phyloP scores from a whole-genome alignment of 2,329 filamentous ascomycete species.

The Clonostachys sp. region DNA sequence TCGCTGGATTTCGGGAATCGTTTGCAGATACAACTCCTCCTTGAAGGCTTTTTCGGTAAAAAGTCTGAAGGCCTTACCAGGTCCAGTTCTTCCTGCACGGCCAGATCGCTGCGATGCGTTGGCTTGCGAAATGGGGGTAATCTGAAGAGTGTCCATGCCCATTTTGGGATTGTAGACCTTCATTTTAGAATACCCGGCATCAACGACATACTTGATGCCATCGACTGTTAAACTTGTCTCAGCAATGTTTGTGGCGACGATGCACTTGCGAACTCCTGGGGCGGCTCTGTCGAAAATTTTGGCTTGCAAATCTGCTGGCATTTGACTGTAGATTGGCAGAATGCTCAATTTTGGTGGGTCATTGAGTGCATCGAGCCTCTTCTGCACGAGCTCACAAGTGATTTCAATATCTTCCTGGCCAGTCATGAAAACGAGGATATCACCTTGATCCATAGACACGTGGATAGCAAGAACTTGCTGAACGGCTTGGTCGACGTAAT shows the following conservation, averaged over 20 bases:
- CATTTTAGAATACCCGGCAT: constrained; percentile 92
- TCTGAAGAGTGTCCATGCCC: constrained; percentile 98
- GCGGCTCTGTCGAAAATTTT: constrained; percentile 94
- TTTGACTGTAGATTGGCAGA: constrained; percentile 97
- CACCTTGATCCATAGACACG: constrained; percentile 86
- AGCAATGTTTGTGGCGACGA: constrained; percentile 97
- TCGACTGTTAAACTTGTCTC: constrained; percentile 98
- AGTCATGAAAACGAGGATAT: constrained; percentile 99
- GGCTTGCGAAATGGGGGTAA: constrained; percentile 95
- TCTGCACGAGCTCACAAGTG: constrained; percentile 88
- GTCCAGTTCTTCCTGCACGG: constrained; percentile 88
- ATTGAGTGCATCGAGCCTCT: constrained; percentile 82
- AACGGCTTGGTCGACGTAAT: constrained; percentile 95
- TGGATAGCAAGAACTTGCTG: constrained; percentile 95
- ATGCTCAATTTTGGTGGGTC: constrained; percentile 94
- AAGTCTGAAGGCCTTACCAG: constrained; percentile 89
- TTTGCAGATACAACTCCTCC: constrained; percentile 94
- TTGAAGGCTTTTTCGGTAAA: constrained; percentile 94
- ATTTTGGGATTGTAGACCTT: constrained; percentile 99
- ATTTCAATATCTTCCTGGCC: constrained; percentile 98
- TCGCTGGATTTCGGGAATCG: constrained; percentile 94
- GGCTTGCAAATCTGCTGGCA: constrained; percentile 95
- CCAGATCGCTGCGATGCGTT: constrained; percentile 93
- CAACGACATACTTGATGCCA: constrained; percentile 98
- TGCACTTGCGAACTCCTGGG: constrained; percentile 90